Evolutionary conservation across 2,329 filamentous ascomycete species (phyloP).

Genomic region (Fusarium devonianum): DNA sequence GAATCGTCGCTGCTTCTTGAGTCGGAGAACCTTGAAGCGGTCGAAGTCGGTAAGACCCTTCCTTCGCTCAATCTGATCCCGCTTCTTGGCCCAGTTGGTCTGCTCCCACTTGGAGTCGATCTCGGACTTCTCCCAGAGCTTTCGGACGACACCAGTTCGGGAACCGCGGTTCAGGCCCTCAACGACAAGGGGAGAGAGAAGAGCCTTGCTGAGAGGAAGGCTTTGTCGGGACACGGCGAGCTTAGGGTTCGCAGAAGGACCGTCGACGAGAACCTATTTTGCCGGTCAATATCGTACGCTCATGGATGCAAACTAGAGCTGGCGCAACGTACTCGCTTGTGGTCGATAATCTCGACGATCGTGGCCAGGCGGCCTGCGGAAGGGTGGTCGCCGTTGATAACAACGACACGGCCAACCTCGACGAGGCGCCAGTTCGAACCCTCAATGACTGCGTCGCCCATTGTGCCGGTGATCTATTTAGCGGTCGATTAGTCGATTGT

Average conservation of each 20-base stretch:
- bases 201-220: constrained; percentile 79
- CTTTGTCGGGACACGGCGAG: constrained; percentile 87
- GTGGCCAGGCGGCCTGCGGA: constrained; percentile 86
- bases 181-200: constrained; percentile 90
- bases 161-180: constrained; percentile 84
- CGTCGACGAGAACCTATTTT: constrained; percentile 89
- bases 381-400: constrained; percentile 81
- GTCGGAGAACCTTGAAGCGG: constrained; percentile 99
- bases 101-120: constrained; percentile 94
- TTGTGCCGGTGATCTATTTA: constrained; percentile 69
- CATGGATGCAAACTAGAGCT: constrained; percentile 9
- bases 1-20: constrained; percentile 99
- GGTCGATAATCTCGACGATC: constrained; percentile 99
- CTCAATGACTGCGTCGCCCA: constrained; percentile 84
- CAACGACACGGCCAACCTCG: constrained; percentile 96
- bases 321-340: constrained; percentile 91
- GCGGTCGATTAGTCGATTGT: constrained; percentile 46
- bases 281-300: constrained; percentile 39
- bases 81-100: constrained; percentile 94
- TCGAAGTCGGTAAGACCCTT: constrained; percentile 96
- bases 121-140: constrained; percentile 87
- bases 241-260: constrained; percentile 82
- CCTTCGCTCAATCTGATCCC: constrained; percentile 83
- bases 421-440: constrained; percentile 91
- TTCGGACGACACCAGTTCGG: constrained; percentile 83